phyloP scores from a whole-genome alignment of 495 filamentous ascomycete genomes.

The Acidomyces sp. region DNA sequence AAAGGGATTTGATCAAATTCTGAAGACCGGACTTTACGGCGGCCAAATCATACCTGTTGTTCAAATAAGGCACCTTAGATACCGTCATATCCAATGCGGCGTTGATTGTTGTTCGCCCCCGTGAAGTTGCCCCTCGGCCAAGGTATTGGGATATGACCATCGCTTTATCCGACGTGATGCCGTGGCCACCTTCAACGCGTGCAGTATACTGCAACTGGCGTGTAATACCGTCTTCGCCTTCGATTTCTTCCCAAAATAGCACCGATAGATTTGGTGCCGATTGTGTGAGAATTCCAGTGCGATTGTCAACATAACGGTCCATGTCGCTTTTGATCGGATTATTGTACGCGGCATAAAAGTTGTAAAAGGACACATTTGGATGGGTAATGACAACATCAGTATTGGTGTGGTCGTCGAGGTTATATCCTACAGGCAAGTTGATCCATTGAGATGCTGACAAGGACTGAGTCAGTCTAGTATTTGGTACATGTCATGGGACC shows the following conservation, averaged over 20 bases:
- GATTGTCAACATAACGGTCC: slow-evolving; percentile 35
- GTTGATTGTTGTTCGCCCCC: slow-evolving; percentile 51
- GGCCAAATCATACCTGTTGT: slow-evolving; percentile 38
- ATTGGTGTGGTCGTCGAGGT: slow-evolving; percentile 61
- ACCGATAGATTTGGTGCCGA: slow-evolving; percentile 56
- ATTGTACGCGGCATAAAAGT: slow-evolving; percentile 50
- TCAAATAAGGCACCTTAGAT: slow-evolving; percentile 41
- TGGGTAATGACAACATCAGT: slow-evolving; percentile 55
- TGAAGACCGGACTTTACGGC: slow-evolving; percentile 42
- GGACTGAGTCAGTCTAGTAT: no score
- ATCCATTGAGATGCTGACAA: slow-evolving; percentile 67
- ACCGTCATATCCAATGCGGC: slow-evolving; percentile 42
- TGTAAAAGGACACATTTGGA: slow-evolving; percentile 45
- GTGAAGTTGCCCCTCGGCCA: slow-evolving; percentile 46
- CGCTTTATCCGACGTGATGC: slow-evolving; percentile 30
- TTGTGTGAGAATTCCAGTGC: slow-evolving; percentile 52
- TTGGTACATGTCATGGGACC: no score
- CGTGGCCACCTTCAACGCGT: slow-evolving; percentile 43
- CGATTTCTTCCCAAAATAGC: slow-evolving; percentile 48
- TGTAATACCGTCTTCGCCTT: slow-evolving; percentile 47
- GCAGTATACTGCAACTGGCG: slow-evolving; percentile 54
- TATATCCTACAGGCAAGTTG: slow-evolving; percentile 59
- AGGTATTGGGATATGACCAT: slow-evolving; percentile 57
- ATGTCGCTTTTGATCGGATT: slow-evolving; percentile 36
- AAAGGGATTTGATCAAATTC: slow-evolving; percentile 43